phyloP scores from a whole-genome alignment of 2,329 filamentous ascomycete genomes.

The Ophiocordyceps australis region DNA sequence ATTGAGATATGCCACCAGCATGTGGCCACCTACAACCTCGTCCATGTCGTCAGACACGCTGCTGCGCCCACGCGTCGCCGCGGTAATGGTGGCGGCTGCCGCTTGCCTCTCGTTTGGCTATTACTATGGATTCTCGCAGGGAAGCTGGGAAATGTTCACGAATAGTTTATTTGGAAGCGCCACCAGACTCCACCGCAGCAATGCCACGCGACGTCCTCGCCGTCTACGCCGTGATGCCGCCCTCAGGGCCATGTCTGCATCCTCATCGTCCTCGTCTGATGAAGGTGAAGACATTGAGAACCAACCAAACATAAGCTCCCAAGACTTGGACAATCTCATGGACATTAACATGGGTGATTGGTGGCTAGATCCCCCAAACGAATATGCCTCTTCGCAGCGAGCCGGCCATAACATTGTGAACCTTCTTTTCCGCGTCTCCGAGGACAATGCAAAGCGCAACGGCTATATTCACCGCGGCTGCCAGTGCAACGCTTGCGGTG shows the following conservation, averaged over 20 bases:
- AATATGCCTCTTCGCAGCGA: conserved; percentile 24
- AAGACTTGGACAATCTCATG: too few species aligned
- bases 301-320: too few species aligned
- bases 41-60: conserved; percentile 33
- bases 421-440: conserved; percentile 78
- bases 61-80: conserved; percentile 32
- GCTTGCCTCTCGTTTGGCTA: conserved; percentile 40
- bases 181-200: conserved; percentile 41
- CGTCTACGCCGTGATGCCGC: too few species aligned
- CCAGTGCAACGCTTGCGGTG: conserved; percentile 76
- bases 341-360: too few species aligned
- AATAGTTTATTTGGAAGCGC: too few species aligned
- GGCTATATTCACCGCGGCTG: conserved; percentile 87
- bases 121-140: too few species aligned
- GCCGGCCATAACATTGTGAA: conserved; percentile 67
- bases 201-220: conserved; percentile 40
- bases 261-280: too few species aligned
- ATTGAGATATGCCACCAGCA: too few species aligned
- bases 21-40: conserved; percentile 29
- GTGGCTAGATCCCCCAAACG: too few species aligned
- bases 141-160: too few species aligned
- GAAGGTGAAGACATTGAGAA: too few species aligned
- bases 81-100: conserved; percentile 35
- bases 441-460: conserved; percentile 76
- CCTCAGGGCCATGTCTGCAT: too few species aligned